These are phyloP conservation scores for Quercus lobata DNA, from an alignment of 331 rosid species.

Conservation along the genomic window DNA sequence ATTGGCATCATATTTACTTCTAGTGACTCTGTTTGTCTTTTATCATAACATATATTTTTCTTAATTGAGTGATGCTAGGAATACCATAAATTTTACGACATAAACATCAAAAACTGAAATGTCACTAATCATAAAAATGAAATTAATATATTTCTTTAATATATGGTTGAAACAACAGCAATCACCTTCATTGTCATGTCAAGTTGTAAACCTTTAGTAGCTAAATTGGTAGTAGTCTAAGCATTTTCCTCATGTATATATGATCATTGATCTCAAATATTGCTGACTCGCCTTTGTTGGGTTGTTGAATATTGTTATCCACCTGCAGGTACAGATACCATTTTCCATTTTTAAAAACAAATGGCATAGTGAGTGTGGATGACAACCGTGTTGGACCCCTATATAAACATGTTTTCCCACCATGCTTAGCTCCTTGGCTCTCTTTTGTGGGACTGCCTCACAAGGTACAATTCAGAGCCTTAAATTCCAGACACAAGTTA, in stretches of 20 bases:
- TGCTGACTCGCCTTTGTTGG: neutral
- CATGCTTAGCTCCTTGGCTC: conserved; percentile 39
- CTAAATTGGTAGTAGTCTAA: neutral
- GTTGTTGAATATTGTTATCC: neutral
- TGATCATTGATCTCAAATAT: neutral
- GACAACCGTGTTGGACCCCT: conserved; percentile 42
- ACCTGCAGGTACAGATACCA: conserved; percentile 21
- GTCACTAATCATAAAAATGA: too few species aligned
- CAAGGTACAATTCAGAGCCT: neutral
- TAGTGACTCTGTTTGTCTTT: neutral
- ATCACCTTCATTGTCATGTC: too few species aligned
- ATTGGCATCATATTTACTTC: neutral
- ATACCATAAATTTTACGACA: too few species aligned
- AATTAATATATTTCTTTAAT: too few species aligned
- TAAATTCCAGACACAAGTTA: neutral
- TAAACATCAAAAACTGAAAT: too few species aligned
- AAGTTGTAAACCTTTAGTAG: too few species aligned
- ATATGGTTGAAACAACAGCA: too few species aligned
- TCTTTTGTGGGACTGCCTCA: conserved; percentile 41
- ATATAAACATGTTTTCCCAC: conserved; percentile 47
- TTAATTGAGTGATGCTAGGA: too few species aligned
- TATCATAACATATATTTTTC: too few species aligned
- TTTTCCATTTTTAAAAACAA: conserved; percentile 33
- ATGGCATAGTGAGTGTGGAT: conserved; percentile 30
- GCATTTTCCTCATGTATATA: neutral